Evolutionary conservation across 306 rosid species (phyloP), one percentile per base, ranked within the genome.

Genomic region (Vigna angularis): DNA sequence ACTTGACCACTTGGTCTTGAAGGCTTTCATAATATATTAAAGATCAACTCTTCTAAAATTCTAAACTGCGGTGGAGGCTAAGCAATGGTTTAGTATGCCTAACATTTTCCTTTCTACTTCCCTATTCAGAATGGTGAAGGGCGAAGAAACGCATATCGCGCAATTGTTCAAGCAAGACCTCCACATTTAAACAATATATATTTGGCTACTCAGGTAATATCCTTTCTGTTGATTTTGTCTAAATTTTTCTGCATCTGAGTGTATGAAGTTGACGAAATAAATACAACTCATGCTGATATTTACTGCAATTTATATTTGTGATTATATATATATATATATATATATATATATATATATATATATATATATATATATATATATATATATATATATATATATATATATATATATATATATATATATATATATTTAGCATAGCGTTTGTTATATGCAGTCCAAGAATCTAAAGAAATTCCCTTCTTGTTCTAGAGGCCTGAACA

Each of bases 121-220:
- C 28, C 73, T 71, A 66, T 80, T 56, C 81, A 95, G 99, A 91
- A 88, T 81, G 88, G 83, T 36, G 97, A 95, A 82, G 96, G 94
- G 36, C 87, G 97, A 73, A 93, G 90, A 91, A 93, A 93, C 77
- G 98, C 98, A 40, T 93, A 95, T 85, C 92, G 98, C 44, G 93
- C 99, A 71, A 90, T 95, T 85, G 99, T 95, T 61, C 99, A 95
- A 83, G 90, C 92, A 52, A 90, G 83, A 51, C 98, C 98, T 65
- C 97, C 93, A 51, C 98, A 95, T 91, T 78, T 93, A 76, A 95
- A 86, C 87, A 93, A 95, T 62, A 89, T 95, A 66, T 95, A 93
- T 91, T 86, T 95, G 85, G 99, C 98, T 57, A 95, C 98, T 66
- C 99, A 93, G 99, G 99, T 91, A 84, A 71, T 66, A 64, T 74